Evolutionary conservation across 73 alveolate species (phyloP).

Genomic region (Breviolum minutum): DNA sequence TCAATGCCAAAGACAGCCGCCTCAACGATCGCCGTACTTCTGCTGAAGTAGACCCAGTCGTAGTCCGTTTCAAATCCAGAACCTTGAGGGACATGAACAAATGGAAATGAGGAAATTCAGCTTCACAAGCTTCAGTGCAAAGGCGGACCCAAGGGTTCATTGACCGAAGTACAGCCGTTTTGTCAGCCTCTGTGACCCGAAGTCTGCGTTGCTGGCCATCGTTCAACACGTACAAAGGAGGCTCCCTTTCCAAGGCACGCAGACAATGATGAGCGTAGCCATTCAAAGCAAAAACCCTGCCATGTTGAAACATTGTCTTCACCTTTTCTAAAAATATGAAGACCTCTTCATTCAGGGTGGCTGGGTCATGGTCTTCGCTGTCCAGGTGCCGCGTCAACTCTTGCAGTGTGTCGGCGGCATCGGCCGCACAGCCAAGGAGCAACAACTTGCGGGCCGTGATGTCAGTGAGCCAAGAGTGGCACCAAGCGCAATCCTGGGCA

Average conservation of each 20-base stretch:
- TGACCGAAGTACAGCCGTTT: neutral
- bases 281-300: neutral
- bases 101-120: conserved; percentile 1
- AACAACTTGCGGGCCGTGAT: neutral
- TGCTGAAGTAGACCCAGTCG: neutral
- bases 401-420: neutral
- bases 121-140: neutral
- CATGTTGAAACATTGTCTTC: neutral
- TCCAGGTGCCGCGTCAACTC: conserved; percentile 15
- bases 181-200: neutral
- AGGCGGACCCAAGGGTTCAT: neutral
- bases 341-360: conserved; percentile 11
- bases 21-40: neutral
- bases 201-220: neutral
- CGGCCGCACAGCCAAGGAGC: conserved; percentile 23
- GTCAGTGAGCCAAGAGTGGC: neutral
- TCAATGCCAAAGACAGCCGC: neutral
- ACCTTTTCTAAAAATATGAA: neutral
- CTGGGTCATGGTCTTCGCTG: neutral
- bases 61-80: neutral
- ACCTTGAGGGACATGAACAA: neutral
- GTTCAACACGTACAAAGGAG: neutral
- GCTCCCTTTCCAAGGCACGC: neutral
- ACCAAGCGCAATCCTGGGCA: conserved; percentile 7
- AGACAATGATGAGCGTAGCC: neutral